Evolutionary conservation across 805 yeast genomes (phyloP).

Genomic region (Nakazawaea siamensis): DNA sequence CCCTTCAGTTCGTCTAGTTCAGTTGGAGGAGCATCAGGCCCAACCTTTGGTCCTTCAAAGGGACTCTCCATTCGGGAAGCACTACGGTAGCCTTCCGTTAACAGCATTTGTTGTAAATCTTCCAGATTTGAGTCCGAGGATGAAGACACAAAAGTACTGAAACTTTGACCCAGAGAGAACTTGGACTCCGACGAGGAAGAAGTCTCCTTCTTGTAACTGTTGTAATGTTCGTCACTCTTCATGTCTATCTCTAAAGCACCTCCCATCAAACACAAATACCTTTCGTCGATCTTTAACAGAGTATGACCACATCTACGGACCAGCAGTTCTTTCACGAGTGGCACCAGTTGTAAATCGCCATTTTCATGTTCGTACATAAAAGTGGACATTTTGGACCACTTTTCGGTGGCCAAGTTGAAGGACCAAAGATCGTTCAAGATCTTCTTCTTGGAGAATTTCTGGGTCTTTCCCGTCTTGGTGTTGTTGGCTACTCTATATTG

Average conservation of each 20-base stretch:
- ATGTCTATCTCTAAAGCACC: conserved; percentile 10
- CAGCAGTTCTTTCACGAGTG: conserved; percentile 2
- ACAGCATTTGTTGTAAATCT: conserved; percentile 5
- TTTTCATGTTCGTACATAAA: conserved; percentile 1
- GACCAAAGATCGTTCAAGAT: conserved; percentile 44
- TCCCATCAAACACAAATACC: conserved; percentile 7
- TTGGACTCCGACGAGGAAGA: not conserved
- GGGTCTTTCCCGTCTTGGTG: conserved; percentile 13
- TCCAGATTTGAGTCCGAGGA: conserved; percentile 5
- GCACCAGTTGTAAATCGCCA: not conserved
- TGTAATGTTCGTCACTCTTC: conserved; percentile 4
- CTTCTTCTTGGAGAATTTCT: conserved; percentile 15
- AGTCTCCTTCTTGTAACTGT: conserved; percentile 8
- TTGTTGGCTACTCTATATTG: conserved; percentile 16
- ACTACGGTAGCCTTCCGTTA: too few relatives aligned
- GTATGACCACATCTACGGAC: conserved; percentile 11
- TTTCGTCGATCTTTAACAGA: conserved; percentile 1
- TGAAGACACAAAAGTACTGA: not conserved
- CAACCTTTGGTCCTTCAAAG: not conserved
- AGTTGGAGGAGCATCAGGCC: not conserved
- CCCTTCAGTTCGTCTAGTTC: too few relatives aligned
- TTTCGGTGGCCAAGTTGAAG: conserved; percentile 34
- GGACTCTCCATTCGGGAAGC: too few relatives aligned
- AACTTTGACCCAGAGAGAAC: not conserved
- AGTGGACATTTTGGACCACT: conserved; percentile 24